Evolutionary conservation across 257 asterid genomes (phyloP).

Genomic region (Lycium barbarum): DNA sequence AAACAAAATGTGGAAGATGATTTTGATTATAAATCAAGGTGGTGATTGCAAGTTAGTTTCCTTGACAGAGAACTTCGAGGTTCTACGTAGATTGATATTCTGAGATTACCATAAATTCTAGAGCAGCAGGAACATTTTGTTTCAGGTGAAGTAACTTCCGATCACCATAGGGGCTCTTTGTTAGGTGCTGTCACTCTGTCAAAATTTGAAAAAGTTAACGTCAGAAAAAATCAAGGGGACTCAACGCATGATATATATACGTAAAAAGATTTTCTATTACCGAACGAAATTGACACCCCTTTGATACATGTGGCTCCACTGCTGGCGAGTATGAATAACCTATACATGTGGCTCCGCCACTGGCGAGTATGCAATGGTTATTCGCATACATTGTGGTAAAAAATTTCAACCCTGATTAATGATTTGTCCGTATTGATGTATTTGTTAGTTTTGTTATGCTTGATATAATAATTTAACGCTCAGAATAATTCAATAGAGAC

Average conservation of each 20-base stretch:
- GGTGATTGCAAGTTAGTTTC: not conserved
- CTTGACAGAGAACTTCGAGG: not conserved
- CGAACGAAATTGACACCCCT: not conserved
- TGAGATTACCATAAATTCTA: not conserved
- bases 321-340: too few species aligned
- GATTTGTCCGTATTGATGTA: not conserved
- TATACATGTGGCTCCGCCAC: too few species aligned
- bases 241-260: not conserved
- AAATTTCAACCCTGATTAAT: not conserved
- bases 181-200: not conserved
- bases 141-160: not conserved
- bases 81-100: not conserved
- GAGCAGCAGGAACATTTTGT: not conserved
- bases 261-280: too few species aligned
- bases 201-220: not conserved
- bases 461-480: not conserved
- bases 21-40: conserved; percentile 30
- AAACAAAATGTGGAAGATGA: conserved; percentile 28
- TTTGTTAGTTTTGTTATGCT: not conserved
- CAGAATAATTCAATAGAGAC: not conserved
- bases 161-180: not conserved
- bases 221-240: not conserved
- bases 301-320: not conserved
- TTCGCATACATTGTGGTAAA: too few species aligned
- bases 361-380: too few species aligned